phyloP scores from a whole-genome alignment of 2,329 filamentous ascomycete species.

The Calcarisporium arbuscula region DNA sequence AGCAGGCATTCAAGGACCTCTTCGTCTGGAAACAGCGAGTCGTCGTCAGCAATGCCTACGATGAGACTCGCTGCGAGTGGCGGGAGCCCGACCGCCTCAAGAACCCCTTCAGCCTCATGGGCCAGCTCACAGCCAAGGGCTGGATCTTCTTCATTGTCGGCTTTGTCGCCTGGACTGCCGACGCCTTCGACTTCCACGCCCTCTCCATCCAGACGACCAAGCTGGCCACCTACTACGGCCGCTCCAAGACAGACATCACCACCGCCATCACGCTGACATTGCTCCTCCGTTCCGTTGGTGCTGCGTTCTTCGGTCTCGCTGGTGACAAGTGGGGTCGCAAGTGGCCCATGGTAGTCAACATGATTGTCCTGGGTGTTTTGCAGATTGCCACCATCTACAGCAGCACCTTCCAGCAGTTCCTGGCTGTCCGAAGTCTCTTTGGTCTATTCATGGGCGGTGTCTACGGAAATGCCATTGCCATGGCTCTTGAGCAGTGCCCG shows the following conservation, averaged over 20 bases:
- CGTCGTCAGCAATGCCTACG: conserved; percentile 56
- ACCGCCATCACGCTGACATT: conserved; percentile 72
- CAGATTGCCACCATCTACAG: conserved; percentile 75
- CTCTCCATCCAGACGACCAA: conserved; percentile 73
- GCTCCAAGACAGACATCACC: conserved; percentile 59
- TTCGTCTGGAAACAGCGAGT: conserved; percentile 72
- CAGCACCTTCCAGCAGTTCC: conserved; percentile 63
- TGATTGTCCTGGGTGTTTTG: conserved; percentile 61
- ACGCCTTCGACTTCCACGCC: conserved; percentile 80
- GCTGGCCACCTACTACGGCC: conserved; percentile 46
- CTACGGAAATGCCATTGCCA: conserved; percentile 72
- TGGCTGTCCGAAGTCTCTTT: conserved; percentile 68
- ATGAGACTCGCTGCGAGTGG: conserved; percentile 64
- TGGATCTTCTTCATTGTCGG: conserved; percentile 75
- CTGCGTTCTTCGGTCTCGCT: conserved; percentile 67
- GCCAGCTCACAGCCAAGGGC: conserved; percentile 55
- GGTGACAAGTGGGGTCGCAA: conserved; percentile 77
- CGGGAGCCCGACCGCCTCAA: conserved; percentile 56
- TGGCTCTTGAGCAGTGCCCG: conserved; percentile 69
- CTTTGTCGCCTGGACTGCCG: conserved; percentile 70
- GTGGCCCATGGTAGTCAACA: conserved; percentile 78
- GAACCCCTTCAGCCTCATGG: conserved; percentile 65
- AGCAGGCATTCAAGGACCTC: conserved; percentile 57
- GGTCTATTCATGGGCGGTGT: conserved; percentile 78
- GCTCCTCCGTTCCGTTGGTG: conserved; percentile 67